Evolutionary conservation across 1,284 basidiomycete genomes (phyloP), one percentile per base, ranked within the genome.

Genomic region (Ustilago nuda): DNA sequence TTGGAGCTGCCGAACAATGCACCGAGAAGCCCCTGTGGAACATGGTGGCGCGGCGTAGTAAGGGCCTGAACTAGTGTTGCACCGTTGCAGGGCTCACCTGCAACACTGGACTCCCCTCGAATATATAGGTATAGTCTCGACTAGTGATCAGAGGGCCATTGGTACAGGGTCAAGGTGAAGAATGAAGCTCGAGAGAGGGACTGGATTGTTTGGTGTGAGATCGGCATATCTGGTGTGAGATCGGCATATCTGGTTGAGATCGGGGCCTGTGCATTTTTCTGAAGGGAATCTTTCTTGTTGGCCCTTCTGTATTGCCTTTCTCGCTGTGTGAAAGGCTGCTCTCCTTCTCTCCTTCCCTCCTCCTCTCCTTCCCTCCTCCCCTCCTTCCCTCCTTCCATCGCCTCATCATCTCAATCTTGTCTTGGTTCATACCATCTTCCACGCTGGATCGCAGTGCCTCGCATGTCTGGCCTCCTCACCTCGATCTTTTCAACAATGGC

Each of bases 401-500:
- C 23, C 23, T 27, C 23, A 3, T 27, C 23, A 27, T 3, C 23
- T 27, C 23, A 27, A 27, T 27, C 2, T 27, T 27, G 23, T 27
- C 23, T 27, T 27, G 23, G 23, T 27, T 27, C 23, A 27, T 27
- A 27, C 23, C 23, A 2, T 27, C 23, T 27, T 27, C 23, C 23
- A 27, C 23, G 23, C 23, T 3, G 23, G 23, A 3, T 27, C 23
- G 23, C 23, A 27, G 23, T 27, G 23, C 23, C 23, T 27, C 39
- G 39, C 15, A 41, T 41, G 39, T 41, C 39, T 23, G 39, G 36
- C 19, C n/a, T 5, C 23, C 13, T 1, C 52, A 12, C 27, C 12
- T 9, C 27, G 7, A 48, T 17, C 46, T 23, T 53, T 3, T 5
- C 39, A 41, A 73, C 39, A 66, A 84, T 84, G 82, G 80, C 78